A percentile compares a stretch with the other conserved stretches of the same genome.
These are phyloP conservation scores for Septoria petroselini DNA, from an alignment of 2,329 filamentous ascomycete species.

Conservation along the genomic window DNA sequence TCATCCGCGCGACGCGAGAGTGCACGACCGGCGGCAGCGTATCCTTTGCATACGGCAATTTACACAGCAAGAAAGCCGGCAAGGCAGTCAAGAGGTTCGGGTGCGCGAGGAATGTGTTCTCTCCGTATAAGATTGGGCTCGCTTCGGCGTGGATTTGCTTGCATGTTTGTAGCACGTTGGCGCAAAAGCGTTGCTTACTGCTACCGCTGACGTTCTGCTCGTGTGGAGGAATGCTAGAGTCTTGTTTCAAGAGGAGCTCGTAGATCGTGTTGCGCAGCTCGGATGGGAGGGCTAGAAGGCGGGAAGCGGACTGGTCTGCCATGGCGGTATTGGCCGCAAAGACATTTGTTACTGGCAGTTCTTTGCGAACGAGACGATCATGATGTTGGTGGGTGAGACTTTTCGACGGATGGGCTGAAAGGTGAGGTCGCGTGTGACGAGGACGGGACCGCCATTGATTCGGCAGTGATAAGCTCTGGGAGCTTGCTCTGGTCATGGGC, in stretches of 20 bases:
- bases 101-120: slow-evolving; percentile 52
- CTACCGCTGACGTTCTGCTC: not conserved
- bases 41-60: slow-evolving; percentile 18
- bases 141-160: slow-evolving; percentile 44
- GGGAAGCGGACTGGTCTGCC: slow-evolving; percentile 21
- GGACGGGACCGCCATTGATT: slow-evolving; percentile 2
- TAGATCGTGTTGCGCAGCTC: slow-evolving; percentile 61
- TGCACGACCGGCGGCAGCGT: slow-evolving; percentile 39
- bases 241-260: slow-evolving; percentile 36
- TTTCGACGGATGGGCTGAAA: too few species aligned
- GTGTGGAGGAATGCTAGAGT: slow-evolving; percentile 18
- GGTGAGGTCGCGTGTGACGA: slow-evolving; percentile 1
- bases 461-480: slow-evolving; percentile 12
- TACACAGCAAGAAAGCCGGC: slow-evolving; percentile 39
- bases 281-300: slow-evolving; percentile 50
- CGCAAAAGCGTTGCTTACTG: slow-evolving; percentile 40
- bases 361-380: slow-evolving; percentile 25
- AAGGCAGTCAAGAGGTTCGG: slow-evolving; percentile 45
- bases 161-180: slow-evolving; percentile 44
- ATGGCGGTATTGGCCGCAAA: slow-evolving; percentile 9
- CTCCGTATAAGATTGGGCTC: slow-evolving; percentile 47
- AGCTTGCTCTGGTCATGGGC: slow-evolving; percentile 5
- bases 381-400: slow-evolving; percentile 7
- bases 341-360: not conserved
- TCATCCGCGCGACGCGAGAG: slow-evolving; percentile 36